Base-by-base conservation (phyloP, 495 filamentous ascomycete species). In the Penicillium lividum region DNA sequence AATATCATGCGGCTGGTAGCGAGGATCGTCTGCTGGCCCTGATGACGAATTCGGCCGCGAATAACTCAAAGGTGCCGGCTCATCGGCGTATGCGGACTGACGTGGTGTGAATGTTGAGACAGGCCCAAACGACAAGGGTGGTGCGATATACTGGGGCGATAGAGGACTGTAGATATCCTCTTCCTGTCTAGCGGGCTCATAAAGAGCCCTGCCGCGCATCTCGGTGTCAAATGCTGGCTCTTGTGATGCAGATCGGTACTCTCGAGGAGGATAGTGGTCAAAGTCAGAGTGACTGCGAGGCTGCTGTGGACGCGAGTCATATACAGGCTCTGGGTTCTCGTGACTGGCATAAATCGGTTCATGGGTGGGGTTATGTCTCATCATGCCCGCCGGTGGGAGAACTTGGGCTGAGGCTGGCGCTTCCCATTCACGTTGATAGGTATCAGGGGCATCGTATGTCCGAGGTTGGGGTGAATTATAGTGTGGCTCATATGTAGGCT, bases 341-440 rank as follows among this genome's bases (percentile, higher is more conserved):
- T 63, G 57, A 31, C 60, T 53, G 15, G 57, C 31, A 44, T 70
- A 67, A 8, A 61, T 44, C 2, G 51, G 15, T 52, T 74, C 73
- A 28, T 73, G 68, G 1, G 64, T 59, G 8, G 57, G 58, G 42
- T 25, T 43, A 18, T 61, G 62, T 54, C 62, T 63, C 25, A 63
- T 31, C 49, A 18, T 51, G 36, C 51, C 57, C 3, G 53, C 48
- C 25, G 61, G 56, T 29, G 61, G 60, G 38, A 66, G 63, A 31
- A 57, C 54, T 15, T 60, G 66, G 34, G 60, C 58, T 1, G 33
- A 11, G 33, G 33, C 33, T 3, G 67, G 48, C 6, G 57, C 33
- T 27, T 68, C 65, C 68, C 71, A 74, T 56, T 74, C 71, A 16
- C 64, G 60, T 3, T 69, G 63, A 22, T 72, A 66, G 54, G 65